Percentiles rank a stretch among this genome's conserved stretches.
phyloP scores from a whole-genome alignment of 306 rosid species.

The Vicia villosa region DNA sequence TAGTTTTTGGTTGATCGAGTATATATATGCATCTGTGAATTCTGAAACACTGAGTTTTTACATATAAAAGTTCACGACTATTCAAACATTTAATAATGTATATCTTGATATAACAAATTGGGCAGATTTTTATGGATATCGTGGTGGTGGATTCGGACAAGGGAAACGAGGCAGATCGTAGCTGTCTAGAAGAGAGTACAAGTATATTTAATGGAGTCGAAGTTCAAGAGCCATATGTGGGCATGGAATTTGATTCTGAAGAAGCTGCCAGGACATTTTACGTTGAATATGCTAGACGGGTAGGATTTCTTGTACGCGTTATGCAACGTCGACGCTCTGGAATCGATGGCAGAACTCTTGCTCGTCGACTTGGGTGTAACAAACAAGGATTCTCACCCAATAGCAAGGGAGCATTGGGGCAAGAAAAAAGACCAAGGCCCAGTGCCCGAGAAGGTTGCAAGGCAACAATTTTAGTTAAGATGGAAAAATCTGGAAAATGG shows the following conservation, averaged over 20 bases:
- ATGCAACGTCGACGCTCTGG: conserved; percentile 93
- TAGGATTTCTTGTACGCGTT: conserved; percentile 76
- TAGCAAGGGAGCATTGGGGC: conserved; percentile 54
- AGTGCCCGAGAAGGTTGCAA: conserved; percentile 98
- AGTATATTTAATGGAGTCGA: conserved; percentile 55
- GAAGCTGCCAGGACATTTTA: conserved; percentile 75
- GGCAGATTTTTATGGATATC: conserved; percentile 39
- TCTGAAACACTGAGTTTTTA: not conserved
- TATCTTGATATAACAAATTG: conserved; percentile 31
- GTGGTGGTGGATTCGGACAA: conserved; percentile 63
- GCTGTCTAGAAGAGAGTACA: conserved; percentile 48
- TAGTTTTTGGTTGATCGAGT: conserved; percentile 19
- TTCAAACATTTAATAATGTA: conserved; percentile 30
- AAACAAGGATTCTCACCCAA: conserved; percentile 92
- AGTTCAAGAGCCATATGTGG: conserved; percentile 68
- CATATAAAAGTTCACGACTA: not conserved
- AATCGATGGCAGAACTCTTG: conserved; percentile 86
- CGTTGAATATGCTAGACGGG: conserved; percentile 69
- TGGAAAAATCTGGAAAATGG: conserved; percentile 94
- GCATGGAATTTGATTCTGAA: conserved; percentile 90
- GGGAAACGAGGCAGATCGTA: conserved; percentile 52
- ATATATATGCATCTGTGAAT: conserved; percentile 32
- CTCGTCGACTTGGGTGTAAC: conserved; percentile 94
- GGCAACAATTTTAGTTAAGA: conserved; percentile 87
- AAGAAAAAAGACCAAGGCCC: conserved; percentile 68